Evolutionary conservation across 148 eudicot genomes (phyloP), one percentile per base, ranked within the genome.

Genomic region (Rhododendron kiyosumense): DNA sequence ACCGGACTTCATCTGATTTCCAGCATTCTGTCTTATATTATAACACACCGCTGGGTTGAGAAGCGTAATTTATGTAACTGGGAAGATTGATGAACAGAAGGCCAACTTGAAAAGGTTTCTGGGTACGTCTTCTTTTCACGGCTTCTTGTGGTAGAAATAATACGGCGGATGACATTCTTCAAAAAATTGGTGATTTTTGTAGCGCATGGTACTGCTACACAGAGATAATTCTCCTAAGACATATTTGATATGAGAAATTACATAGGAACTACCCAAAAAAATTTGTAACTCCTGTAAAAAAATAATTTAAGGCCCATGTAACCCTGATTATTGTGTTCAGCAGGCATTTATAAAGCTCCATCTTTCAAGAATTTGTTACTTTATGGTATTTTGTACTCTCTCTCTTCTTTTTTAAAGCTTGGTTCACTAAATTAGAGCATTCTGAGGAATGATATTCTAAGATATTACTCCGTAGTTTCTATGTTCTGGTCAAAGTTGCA

Each of bases 1-100:
- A 81, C 99, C 99, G 0, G 99, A 97, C 87, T 97, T 96, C 88
- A 78, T 95, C 84, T 97, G 90, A 93, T 61, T 78, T 36, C 26
- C 84, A 81, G 17, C 87, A 32, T 43, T 32, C 17, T 84, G 82
- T 15, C 45, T 52, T 79, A 86, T 67, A 46, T 11, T 28, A 43
- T 46, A 43, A 41, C 32, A n/a, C 34, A 14, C 57, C 2, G 2
- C 67, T 8, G 63, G 79, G 46, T 78, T 36, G 78, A 67, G 45
- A 74, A 84, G 52, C 30, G 77, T 63, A 54, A 38, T 82, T 63
- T 65, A 49, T 74, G 24, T 85, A 32, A 15, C 24, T 75, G 18
- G 75, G 83, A 88, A 86, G 69, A 86, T 80, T 85, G 43, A 52
- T 84, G 83, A 81, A 82, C 30, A 75, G 83, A 76, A 75, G 75